Base-by-base conservation (phyloP, 1,139 yeast genomes). In the Blastobotrys elegans region DNA sequence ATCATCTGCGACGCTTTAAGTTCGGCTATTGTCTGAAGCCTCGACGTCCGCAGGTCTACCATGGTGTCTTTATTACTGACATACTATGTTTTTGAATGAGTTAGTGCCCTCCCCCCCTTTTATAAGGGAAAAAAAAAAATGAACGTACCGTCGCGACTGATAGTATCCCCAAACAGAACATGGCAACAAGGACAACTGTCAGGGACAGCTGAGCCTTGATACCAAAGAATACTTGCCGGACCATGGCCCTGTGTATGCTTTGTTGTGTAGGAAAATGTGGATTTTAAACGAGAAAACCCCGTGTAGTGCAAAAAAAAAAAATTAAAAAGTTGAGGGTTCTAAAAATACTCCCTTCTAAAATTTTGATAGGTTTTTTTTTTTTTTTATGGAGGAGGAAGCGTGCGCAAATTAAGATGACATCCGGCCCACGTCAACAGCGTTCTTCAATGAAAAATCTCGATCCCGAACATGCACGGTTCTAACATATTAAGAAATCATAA, bases 21-120 rank as follows among this genome's bases (percentile, higher is more conserved):
- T 59, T 86, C 88, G 4, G 96, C 84, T 20, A 87, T 85, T 38
- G 87, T 85, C 57, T 77, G 80, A 29, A 89, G 69, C 52, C 92
- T 74, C 51, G 85, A 89, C 2, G 81, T 76, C 56, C 95, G 72
- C 46, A 86, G 69, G 46, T 75, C 68, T 46, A 80, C 74, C 53
- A 84, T 77, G 52, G 82, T 82, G 14, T 71, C 64, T 16, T 88
- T 78, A 61, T 84, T 86, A 64, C 85, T 56, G 39, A 86, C 54
- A 44, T 52, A 58, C 59, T 56, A n/a, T n/a, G n/a, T n/a, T n/a
- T n/a, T n/a, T n/a, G 21, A 10, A 14, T 4, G 17, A 30, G 33
- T 30, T 30, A 43, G 36, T n/a, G n/a, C 27, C 27, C 10, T 24
- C 10, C 27, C 10, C 10, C 8, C 10, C 27, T 24, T 24, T 6